Evolutionary conservation across 352 stramenopile species (phyloP), one percentile per base, ranked within the genome.

Genomic region (Aphanomyces euteiches): DNA sequence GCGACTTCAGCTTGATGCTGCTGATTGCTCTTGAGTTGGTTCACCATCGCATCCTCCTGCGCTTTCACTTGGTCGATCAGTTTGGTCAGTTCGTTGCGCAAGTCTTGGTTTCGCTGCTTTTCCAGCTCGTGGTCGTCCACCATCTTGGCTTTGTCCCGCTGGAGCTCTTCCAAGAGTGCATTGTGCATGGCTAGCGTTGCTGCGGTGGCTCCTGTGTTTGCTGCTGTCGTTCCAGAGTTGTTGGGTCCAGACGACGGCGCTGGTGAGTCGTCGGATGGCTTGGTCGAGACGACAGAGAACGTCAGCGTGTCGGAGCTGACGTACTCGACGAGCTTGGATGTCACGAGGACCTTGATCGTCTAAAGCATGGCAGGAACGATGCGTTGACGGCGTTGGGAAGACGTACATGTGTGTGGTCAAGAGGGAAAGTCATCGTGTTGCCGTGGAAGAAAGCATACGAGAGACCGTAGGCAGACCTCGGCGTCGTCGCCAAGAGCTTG

Each of bases 281-380:
- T 36, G 12, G 6, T 36, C 17, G 6, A 50, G 43, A 61, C 21
- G 17, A 61, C 21, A 13, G 39, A 28, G n/a, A 61, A 61, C 7
- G 17, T 61, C 15, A 61, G 19, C 13, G 36, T 56, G n/a, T 70
- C 64, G 13, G 48, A 21, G 37, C 64, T 70, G 4, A 70, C 64
- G 64, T 70, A 70, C n/a, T 70, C 45, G 3, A 70, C 40, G 38
- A 70, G 28, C 39, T 59, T 19, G 19, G 17, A 47, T n/a, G 45
- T 70, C 4, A 70, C 64, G 37, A 70, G 64, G 5, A 70, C 37
- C 47, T 70, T 70, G 50, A 70, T 41, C 19, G 38, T 61, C 64
- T 70, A 47, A 19, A 10, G 50, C 8, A 53, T 17, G 21, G 3
- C 50, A 38, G 36, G 21, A 4, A 59, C 3, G 37, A 56, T 60